Percentiles rank a stretch among this genome's conserved stretches.
These are phyloP conservation scores for Melampsora larici-populina DNA, from an alignment of 1,284 basidiomycete genomes.

Conservation along the genomic window DNA sequence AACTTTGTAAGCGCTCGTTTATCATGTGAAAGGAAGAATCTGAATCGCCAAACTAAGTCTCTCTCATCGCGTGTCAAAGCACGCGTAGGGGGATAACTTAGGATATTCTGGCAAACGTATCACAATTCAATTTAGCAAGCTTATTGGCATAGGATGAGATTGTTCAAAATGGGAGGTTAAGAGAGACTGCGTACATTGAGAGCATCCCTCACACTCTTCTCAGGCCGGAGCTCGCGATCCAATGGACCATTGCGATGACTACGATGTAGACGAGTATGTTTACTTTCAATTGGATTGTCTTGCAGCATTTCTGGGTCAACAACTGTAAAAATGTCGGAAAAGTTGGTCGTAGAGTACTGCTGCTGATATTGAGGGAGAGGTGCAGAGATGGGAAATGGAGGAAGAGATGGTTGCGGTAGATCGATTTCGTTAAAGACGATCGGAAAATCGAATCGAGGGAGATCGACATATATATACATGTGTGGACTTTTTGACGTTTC, in stretches of 20 bases:
- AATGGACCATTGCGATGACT: conserved; percentile 91
- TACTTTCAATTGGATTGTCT: conserved; percentile 96
- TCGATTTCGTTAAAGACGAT: conserved; percentile 83
- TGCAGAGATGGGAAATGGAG: conserved; percentile 53
- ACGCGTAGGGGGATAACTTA: conserved; percentile 85
- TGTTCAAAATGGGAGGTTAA: background rate
- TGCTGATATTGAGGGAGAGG: conserved; percentile 24
- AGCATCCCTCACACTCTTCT: conserved; percentile 89
- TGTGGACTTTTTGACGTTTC: conserved; percentile 46
- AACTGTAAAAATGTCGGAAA: conserved; percentile 74
- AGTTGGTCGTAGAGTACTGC: conserved; percentile 41
- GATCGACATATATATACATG: conserved; percentile 85
- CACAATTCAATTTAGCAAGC: background rate
- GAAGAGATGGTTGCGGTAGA: conserved; percentile 50
- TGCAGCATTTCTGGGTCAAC: conserved; percentile 83
- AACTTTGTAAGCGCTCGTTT: conserved; percentile 86
- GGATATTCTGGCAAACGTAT: conserved; percentile 65
- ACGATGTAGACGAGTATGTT: conserved; percentile 87
- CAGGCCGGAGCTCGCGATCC: conserved; percentile 92
- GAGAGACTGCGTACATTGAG: conserved; percentile 65
- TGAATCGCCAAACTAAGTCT: conserved; percentile 96
- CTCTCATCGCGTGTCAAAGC: conserved; percentile 85
- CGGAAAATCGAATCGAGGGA: conserved; percentile 96
- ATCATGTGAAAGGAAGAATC: conserved; percentile 88
- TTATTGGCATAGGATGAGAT: background rate